Evolutionary conservation across 2,329 filamentous ascomycete species (phyloP).

Genomic region (Neocatenulostroma microsporum): DNA sequence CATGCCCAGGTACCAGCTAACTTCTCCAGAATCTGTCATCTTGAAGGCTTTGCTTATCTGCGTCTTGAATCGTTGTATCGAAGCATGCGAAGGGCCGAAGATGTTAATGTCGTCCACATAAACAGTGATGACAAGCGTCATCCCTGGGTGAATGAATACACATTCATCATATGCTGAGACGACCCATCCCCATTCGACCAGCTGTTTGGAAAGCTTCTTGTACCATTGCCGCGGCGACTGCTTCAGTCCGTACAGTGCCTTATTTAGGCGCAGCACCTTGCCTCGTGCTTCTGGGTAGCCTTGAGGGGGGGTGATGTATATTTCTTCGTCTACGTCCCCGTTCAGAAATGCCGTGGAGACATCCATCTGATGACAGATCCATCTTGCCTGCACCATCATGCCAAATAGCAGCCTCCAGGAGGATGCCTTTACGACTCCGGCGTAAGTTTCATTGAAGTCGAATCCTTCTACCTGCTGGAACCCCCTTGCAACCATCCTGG

Average conservation of each 20-base stretch:
- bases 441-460: no score
- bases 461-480: no score
- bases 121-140: constrained; percentile 6
- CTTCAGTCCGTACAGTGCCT: no score
- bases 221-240: no score
- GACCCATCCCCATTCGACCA: no score
- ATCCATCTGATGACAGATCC: no score
- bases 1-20: constrained; percentile 8
- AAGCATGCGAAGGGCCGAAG: constrained; percentile 4
- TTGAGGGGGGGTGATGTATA: constrained; percentile 10
- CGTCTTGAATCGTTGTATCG: constrained; percentile 6
- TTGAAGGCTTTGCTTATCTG: constrained; percentile 5
- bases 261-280: constrained; percentile 6
- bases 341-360: no score
- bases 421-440: no score
- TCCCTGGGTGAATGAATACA: constrained; percentile 6
- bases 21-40: constrained; percentile 8
- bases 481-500: no score
- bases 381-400: no score
- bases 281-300: constrained; percentile 3
- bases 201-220: no score
- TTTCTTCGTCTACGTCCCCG: constrained; percentile 7
- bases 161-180: constrained; percentile 5
- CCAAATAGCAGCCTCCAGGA: no score
- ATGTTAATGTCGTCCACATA: constrained; percentile 13